Conservation (phyloP, 805 yeast genomes). For the Cyberlindnera maritima region DNA sequence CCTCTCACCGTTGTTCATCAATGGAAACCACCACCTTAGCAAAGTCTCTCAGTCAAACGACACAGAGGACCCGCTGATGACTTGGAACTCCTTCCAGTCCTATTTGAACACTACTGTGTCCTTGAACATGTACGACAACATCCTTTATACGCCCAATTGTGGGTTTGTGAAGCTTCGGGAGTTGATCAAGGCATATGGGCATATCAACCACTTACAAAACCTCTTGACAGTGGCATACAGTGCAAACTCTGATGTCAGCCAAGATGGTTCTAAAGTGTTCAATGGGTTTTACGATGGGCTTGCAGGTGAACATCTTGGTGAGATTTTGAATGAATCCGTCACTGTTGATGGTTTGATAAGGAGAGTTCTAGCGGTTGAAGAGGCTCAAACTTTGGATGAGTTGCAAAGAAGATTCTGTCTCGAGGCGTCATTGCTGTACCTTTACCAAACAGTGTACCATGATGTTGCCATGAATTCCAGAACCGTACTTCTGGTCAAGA, state of each 20-base stretch:
- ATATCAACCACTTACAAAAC: conserved; percentile 7
- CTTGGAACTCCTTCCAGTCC: conserved; percentile 3
- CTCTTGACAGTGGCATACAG: conserved; percentile 5
- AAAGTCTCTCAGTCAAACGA: neutral
- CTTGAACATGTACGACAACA: conserved; percentile 8
- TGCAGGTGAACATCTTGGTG: conserved; percentile 3
- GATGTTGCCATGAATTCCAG: conserved; percentile 6
- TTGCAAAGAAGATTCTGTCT: conserved; percentile 4
- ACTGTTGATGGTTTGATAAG: conserved; percentile 1
- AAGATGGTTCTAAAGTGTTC: neutral
- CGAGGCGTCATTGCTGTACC: conserved; percentile 5
- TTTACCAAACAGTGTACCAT: conserved; percentile 9
- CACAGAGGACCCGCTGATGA: neutral
- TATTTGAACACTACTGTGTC: neutral
- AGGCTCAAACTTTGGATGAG: neutral
- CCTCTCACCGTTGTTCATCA: conserved; percentile 2
- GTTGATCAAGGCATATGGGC: conserved; percentile 3
- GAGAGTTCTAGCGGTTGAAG: neutral
- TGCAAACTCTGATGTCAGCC: conserved; percentile 6
- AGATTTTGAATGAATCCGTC: conserved; percentile 4
- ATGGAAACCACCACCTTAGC: conserved; percentile 1
- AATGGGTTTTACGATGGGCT: conserved; percentile 2
- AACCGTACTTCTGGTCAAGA: conserved; percentile 5
- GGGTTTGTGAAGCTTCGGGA: conserved; percentile 2
- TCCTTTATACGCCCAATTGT: neutral